Evolutionary conservation across 2,329 filamentous ascomycete genomes (phyloP).

Genomic region (Diaporthe citriasiana): DNA sequence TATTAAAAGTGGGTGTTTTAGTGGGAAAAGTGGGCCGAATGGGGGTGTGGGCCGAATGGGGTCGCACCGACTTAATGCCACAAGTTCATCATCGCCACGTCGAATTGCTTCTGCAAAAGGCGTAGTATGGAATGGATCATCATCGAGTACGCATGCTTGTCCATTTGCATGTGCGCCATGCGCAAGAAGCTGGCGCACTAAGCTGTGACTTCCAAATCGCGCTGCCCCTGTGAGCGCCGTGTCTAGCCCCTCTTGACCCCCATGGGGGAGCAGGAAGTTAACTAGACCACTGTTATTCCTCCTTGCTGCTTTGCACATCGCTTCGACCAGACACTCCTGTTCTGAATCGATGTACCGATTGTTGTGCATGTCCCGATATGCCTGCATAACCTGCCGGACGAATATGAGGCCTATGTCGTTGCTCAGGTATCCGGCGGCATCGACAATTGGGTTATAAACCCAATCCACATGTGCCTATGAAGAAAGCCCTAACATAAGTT

Average conservation of each 20-base stretch:
- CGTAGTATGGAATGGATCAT: neutral
- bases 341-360: neutral
- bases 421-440: neutral
- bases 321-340: fast-evolving
- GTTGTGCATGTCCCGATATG: neutral
- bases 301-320: neutral
- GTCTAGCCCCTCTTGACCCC: neutral
- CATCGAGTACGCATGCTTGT: neutral
- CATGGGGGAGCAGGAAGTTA: neutral
- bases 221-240: neutral
- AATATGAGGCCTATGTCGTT: neutral
- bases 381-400: neutral
- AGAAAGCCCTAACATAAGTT: neutral
- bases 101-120: neutral
- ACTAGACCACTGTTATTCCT: neutral
- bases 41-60: too few species aligned
- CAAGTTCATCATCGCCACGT: neutral
- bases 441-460: neutral
- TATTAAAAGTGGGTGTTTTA: too few species aligned
- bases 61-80: neutral
- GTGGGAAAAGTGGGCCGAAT: too few species aligned
- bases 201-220: neutral
- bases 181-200: neutral
- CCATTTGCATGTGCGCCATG: neutral
- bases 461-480: neutral